phyloP scores from a whole-genome alignment of 176 grass and related monocot genomes.

The Triticum turgidum region DNA sequence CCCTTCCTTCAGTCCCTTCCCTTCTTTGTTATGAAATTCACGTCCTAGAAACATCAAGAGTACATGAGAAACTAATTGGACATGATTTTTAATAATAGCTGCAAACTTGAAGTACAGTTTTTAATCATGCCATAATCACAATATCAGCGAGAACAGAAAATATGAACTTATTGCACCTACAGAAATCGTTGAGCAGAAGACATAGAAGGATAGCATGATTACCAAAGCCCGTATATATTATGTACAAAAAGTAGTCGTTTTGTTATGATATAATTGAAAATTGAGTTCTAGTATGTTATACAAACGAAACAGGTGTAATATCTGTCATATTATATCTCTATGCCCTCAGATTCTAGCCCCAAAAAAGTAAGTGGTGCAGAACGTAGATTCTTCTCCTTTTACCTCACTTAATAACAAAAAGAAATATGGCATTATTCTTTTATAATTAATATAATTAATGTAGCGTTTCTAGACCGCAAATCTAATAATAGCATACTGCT shows the following conservation, averaged over 20 bases:
- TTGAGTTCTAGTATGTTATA: neutral
- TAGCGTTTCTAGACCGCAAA: neutral
- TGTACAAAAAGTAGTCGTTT: neutral
- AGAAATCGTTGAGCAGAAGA: neutral
- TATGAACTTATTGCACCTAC: neutral
- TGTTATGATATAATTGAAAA: neutral
- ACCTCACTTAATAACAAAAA: neutral
- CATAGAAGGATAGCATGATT: neutral
- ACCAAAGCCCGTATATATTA: neutral
- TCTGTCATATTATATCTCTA: neutral
- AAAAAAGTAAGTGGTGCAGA: neutral
- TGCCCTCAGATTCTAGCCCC: neutral
- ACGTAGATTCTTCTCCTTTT: neutral
- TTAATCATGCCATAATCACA: neutral
- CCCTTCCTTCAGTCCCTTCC: slow-evolving; percentile 34
- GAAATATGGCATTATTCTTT: neutral
- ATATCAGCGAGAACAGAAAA: slow-evolving; percentile 3
- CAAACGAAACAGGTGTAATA: neutral
- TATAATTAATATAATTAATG: neutral
- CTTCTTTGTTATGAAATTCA: slow-evolving; percentile 33
- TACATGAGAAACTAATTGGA: slow-evolving; percentile 11
- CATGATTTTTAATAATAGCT: neutral
- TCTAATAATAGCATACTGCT: neutral
- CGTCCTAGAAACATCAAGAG: slow-evolving; percentile 31
- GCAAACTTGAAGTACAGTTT: neutral